A percentile compares a stretch with the other conserved stretches of the same genome.
Conservation (phyloP, 768 basidiomycete genomes). For the Russula griseocarnosa region DNA sequence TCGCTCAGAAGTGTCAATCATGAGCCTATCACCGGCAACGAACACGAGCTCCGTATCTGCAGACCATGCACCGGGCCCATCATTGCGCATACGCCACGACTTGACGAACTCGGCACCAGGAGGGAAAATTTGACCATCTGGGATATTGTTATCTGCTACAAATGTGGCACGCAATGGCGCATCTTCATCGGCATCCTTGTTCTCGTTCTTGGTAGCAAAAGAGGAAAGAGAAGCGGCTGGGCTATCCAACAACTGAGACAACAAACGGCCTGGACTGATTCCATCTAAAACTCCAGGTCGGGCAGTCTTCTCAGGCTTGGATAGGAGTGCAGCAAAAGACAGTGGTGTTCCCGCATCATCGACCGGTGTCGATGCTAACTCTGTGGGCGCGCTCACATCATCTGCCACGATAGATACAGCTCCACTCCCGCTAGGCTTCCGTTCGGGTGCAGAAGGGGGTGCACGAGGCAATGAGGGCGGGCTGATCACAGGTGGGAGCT, state of each 20-base stretch:
- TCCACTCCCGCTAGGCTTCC: background rate
- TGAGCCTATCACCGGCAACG: slow-evolving; percentile 64
- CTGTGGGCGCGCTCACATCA: slow-evolving; percentile 16
- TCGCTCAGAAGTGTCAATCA: slow-evolving; percentile 35
- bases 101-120: slow-evolving; percentile 85
- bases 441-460: background rate
- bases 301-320: slow-evolving; percentile 19
- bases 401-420: slow-evolving; percentile 1
- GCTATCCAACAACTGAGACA: slow-evolving; percentile 25
- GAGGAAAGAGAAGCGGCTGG: slow-evolving; percentile 5
- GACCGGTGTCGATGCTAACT: slow-evolving; percentile 17
- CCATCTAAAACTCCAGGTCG: slow-evolving; percentile 15
- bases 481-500: slow-evolving; percentile 23
- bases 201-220: slow-evolving; percentile 10
- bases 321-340: slow-evolving; percentile 21
- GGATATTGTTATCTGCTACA: slow-evolving; percentile 64
- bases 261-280: slow-evolving; percentile 22
- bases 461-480: slow-evolving; percentile 7
- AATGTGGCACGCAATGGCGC: slow-evolving; percentile 50
- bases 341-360: slow-evolving; percentile 15
- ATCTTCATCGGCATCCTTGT: slow-evolving; percentile 9
- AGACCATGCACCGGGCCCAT: slow-evolving; percentile 62
- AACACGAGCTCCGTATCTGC: slow-evolving; percentile 62
- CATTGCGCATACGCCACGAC: slow-evolving; percentile 72
- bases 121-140: slow-evolving; percentile 72